Evolutionary conservation across 208 protist species (phyloP).

Genomic region (Plasmodiophora brassicae): DNA sequence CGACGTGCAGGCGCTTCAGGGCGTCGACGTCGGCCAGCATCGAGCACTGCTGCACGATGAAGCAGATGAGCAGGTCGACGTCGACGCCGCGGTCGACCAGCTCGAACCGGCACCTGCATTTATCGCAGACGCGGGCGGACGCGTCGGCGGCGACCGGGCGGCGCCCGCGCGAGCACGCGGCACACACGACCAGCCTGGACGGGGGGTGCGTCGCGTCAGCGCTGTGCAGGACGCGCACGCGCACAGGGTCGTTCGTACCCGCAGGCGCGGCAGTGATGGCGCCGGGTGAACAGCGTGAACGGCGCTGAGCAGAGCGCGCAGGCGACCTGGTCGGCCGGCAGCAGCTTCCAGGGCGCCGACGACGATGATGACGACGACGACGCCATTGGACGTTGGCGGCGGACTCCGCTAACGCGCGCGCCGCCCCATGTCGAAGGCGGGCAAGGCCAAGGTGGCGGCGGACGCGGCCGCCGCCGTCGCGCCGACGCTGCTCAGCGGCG

Average conservation of each 20-base stretch:
- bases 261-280: not conserved
- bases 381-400: too few species aligned
- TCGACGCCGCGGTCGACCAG: not conserved
- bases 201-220: not conserved
- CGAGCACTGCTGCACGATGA: not conserved
- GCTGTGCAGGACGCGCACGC: not conserved
- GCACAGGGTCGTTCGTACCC: too few species aligned
- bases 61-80: not conserved
- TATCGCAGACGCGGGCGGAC: slow-evolving; percentile 10
- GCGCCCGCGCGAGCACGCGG: not conserved
- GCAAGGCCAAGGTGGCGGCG: too few species aligned
- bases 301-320: not conserved
- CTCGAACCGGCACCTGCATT: not conserved
- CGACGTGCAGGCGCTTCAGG: not conserved
- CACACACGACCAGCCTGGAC: not conserved
- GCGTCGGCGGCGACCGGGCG: not conserved
- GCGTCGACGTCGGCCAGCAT: not conserved
- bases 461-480: too few species aligned
- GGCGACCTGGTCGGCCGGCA: too few species aligned
- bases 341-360: too few species aligned
- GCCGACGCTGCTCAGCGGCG: too few species aligned
- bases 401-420: too few species aligned
- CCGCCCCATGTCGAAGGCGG: too few species aligned
- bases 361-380: too few species aligned
- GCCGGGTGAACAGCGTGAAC: not conserved